Evolutionary conservation across 129 eudicot genomes (phyloP).

Genomic region (Arctium minus): DNA sequence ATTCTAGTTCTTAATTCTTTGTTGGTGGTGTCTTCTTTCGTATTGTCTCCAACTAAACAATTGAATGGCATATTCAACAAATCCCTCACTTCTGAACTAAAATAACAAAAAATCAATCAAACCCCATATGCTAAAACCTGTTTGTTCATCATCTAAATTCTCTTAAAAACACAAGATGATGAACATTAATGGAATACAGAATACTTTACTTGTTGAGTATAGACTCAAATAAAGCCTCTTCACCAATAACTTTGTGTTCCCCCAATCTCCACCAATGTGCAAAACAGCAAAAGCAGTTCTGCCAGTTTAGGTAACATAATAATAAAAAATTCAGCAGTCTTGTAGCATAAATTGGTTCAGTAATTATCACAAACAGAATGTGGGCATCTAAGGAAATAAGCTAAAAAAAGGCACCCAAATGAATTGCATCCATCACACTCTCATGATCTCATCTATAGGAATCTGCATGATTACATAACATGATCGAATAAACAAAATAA

Average conservation of each 20-base stretch:
- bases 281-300: slow-evolving; percentile 8
- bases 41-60: slow-evolving; percentile 35
- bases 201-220: slow-evolving; percentile 3
- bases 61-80: slow-evolving; percentile 39
- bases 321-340: slow-evolving; percentile 7
- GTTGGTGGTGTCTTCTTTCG: slow-evolving; percentile 17
- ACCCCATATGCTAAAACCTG: background rate
- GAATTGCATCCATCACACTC: background rate
- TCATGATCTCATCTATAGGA: background rate
- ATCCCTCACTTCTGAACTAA: background rate
- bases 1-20: slow-evolving; percentile 18
- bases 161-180: background rate
- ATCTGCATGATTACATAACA: slow-evolving; percentile 22
- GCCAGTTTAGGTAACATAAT: slow-evolving; percentile 14
- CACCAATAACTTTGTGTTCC: slow-evolving; percentile 14
- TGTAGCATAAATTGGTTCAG: slow-evolving; percentile 10
- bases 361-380: slow-evolving; percentile 8
- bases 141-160: slow-evolving; percentile 1
- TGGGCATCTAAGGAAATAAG: background rate
- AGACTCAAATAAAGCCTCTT: slow-evolving; percentile 13
- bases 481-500: slow-evolving; percentile 18
- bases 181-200: background rate
- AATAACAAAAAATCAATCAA: background rate
- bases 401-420: slow-evolving; percentile 2
- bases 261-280: background rate